Evolutionary conservation across 345 rosid species (phyloP).

Genomic region (Eucalyptus victrix): DNA sequence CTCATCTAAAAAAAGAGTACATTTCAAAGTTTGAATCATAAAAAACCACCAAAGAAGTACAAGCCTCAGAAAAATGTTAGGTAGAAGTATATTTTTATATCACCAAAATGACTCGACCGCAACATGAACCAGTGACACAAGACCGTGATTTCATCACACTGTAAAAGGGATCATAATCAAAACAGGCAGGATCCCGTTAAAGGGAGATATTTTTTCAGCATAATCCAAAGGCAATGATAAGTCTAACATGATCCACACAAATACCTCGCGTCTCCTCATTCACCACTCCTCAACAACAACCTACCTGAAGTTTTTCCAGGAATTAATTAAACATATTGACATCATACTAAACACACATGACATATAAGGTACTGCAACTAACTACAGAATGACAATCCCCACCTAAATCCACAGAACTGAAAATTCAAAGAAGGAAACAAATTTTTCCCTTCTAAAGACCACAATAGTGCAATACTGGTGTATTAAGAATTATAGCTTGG

Average conservation of each 20-base stretch:
- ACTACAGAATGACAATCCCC: not conserved
- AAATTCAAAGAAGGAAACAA: not conserved
- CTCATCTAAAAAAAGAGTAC: not conserved
- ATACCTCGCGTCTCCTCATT: not conserved
- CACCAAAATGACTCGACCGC: not conserved
- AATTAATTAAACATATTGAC: not conserved
- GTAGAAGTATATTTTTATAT: not conserved
- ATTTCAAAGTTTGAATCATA: not conserved
- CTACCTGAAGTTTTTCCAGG: not conserved
- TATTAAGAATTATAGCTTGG: not conserved
- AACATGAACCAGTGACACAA: not conserved
- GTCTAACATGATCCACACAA: not conserved
- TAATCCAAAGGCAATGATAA: not conserved
- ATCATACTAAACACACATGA: not conserved
- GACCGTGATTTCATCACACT: not conserved
- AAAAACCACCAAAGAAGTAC: not conserved
- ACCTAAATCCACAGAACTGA: not conserved
- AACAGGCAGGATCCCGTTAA: not conserved
- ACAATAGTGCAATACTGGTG: not conserved
- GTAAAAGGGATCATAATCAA: not conserved
- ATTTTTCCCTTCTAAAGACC: not conserved
- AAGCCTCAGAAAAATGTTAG: not conserved
- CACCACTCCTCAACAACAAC: not conserved
- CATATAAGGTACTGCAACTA: not conserved
- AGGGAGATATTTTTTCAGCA: not conserved